Percentiles rank a stretch among this genome's conserved stretches.
Conservation (phyloP, 495 filamentous ascomycete genomes). For the Hypoxylon cercidicola region DNA sequence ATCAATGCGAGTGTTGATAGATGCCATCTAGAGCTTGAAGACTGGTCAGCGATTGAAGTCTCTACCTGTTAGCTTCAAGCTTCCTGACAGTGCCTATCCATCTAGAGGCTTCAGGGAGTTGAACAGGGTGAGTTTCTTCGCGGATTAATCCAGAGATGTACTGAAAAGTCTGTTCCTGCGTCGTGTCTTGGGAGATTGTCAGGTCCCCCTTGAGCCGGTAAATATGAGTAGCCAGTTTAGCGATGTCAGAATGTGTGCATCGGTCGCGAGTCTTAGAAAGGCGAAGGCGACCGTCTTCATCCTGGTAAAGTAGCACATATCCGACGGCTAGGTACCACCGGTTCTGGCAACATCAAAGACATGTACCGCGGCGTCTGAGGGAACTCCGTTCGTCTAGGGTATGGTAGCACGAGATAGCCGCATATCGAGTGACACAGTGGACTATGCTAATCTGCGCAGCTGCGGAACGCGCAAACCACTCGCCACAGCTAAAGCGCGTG, state of each 20-base stretch:
- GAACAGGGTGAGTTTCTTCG: neutral
- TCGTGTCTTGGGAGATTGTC: constrained; percentile 8
- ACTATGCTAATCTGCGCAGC: neutral
- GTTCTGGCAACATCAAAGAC: constrained; percentile 23
- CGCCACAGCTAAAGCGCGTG: constrained; percentile 36
- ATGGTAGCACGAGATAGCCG: constrained; percentile 33
- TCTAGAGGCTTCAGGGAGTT: neutral
- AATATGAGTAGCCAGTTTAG: constrained; percentile 16
- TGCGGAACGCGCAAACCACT: constrained; percentile 40
- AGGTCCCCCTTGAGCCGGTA: constrained; percentile 1
- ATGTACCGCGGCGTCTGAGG: constrained; percentile 28
- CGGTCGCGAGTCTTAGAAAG: constrained; percentile 6
- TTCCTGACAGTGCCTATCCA: neutral
- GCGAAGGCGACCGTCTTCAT: constrained; percentile 12
- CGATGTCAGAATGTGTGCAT: constrained; percentile 4
- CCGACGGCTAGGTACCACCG: constrained; percentile 10
- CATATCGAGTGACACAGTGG: constrained; percentile 36
- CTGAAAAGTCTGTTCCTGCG: constrained; percentile 13
- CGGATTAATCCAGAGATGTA: neutral
- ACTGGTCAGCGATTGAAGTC: neutral
- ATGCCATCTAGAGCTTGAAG: neutral
- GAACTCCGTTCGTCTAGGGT: constrained; percentile 19
- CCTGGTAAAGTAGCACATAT: constrained; percentile 27
- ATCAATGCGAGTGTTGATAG: constrained; percentile 9
- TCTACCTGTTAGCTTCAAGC: neutral